Evolutionary conservation across 345 rosid species (phyloP).

Genomic region (Eucalyptus marginata): DNA sequence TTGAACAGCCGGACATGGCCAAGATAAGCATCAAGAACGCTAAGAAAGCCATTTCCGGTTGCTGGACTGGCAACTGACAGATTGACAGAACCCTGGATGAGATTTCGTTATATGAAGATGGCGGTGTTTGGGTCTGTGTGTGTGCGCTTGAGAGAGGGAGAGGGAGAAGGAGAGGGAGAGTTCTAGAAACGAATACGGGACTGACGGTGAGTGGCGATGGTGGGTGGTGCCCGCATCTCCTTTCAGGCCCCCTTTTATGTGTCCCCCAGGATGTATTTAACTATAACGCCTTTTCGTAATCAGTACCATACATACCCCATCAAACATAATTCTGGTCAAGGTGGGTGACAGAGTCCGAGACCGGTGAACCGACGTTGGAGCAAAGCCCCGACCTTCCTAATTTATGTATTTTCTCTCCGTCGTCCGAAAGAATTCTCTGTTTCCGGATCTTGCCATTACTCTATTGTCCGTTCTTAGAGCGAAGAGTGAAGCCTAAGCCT

Average conservation of each 20-base stretch:
- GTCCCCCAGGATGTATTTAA: not conserved
- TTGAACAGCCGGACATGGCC: constrained; percentile 47
- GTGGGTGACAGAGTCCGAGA: not conserved
- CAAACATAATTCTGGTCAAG: not conserved
- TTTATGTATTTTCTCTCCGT: not conserved
- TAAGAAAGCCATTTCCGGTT: constrained; percentile 32
- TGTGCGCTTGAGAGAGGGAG: not conserved
- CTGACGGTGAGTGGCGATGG: constrained; percentile 6
- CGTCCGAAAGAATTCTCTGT: not conserved
- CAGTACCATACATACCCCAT: not conserved
- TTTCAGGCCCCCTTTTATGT: not conserved
- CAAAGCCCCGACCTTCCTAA: not conserved
- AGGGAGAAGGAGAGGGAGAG: not conserved
- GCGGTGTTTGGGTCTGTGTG: not conserved
- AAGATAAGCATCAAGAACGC: constrained; percentile 32
- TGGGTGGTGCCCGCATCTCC: not conserved
- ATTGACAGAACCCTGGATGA: not conserved
- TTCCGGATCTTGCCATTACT: not conserved
- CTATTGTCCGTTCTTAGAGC: not conserved
- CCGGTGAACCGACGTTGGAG: not conserved
- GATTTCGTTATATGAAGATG: not conserved
- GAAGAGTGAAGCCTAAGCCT: not conserved
- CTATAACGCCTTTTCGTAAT: not conserved
- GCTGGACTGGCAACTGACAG: not conserved
- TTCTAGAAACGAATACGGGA: constrained; percentile 4